phyloP scores from a whole-genome alignment of 106 monocot species.

The Dendrobium catenatum region DNA sequence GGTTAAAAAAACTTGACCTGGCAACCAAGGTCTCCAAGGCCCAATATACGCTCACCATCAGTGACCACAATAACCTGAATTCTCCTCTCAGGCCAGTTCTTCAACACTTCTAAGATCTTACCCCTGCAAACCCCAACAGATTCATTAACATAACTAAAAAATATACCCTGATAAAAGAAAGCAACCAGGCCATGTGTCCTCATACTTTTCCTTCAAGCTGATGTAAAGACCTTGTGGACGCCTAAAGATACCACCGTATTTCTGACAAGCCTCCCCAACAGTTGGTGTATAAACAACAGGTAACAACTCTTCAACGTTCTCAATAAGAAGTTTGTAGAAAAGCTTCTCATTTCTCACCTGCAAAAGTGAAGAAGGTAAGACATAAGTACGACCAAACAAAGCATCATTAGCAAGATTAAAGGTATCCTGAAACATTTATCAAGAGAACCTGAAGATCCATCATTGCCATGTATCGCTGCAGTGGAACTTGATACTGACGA shows the following conservation, averaged over 20 bases:
- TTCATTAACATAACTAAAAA: neutral
- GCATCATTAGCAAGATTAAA: neutral
- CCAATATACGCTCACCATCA: constrained; percentile 31
- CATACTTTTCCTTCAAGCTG: constrained; percentile 25
- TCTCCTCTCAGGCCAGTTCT: constrained; percentile 30
- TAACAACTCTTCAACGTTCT: constrained; percentile 27
- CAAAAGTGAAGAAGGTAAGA: neutral
- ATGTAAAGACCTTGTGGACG: constrained; percentile 31
- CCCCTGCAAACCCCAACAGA: neutral
- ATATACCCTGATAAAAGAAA: neutral
- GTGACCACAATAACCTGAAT: constrained; percentile 31
- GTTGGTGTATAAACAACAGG: constrained; percentile 29
- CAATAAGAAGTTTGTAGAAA: constrained; percentile 29
- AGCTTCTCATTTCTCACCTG: constrained; percentile 32
- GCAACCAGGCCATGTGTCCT: neutral
- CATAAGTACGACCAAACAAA: neutral
- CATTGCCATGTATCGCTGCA: constrained; percentile 21
- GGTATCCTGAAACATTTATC: neutral
- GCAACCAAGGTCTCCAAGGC: constrained; percentile 30
- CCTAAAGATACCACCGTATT: constrained; percentile 26
- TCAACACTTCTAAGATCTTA: constrained; percentile 27
- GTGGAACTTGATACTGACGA: constrained; percentile 23
- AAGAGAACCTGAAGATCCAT: constrained; percentile 24
- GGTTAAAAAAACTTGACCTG: neutral
- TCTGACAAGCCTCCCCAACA: constrained; percentile 31